phyloP scores from a whole-genome alignment of 352 stramenopile genomes.

The Globisporangium cystogenes region DNA sequence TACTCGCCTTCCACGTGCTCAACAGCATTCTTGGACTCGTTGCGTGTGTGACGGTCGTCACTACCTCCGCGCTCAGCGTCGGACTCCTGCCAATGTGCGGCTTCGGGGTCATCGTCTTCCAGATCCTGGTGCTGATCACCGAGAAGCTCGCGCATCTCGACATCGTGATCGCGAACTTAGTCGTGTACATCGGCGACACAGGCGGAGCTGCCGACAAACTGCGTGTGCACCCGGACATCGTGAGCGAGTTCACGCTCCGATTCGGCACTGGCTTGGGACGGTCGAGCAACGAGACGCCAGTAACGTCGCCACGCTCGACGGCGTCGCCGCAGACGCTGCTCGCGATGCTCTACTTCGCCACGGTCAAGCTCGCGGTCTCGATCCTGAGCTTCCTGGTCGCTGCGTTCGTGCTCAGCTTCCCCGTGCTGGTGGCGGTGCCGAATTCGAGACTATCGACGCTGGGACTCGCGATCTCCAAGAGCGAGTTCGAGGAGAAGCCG shows the following conservation, averaged over 20 bases:
- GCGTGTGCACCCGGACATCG: conserved; percentile 14
- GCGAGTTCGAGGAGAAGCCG: background rate
- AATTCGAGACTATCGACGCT: background rate
- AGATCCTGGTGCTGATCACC: conserved; percentile 15
- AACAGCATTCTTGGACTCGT: conserved; percentile 20
- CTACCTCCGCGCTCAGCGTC: conserved; percentile 16
- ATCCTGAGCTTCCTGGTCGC: conserved; percentile 24
- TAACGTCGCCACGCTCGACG: conserved; percentile 12
- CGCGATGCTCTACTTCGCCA: conserved; percentile 36
- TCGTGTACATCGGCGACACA: background rate
- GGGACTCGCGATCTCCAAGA: background rate
- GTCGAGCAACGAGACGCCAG: conserved; percentile 13
- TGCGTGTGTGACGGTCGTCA: conserved; percentile 17
- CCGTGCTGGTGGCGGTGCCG: background rate
- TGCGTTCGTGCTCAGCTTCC: conserved; percentile 6
- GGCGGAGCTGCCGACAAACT: conserved; percentile 6
- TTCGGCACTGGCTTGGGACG: background rate
- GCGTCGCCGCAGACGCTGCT: conserved; percentile 22
- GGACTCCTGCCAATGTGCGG: conserved; percentile 17
- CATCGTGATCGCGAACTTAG: conserved; percentile 19
- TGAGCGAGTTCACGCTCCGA: conserved; percentile 16
- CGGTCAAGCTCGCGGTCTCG: conserved; percentile 30
- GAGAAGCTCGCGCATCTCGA: conserved; percentile 17
- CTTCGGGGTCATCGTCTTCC: conserved; percentile 19
- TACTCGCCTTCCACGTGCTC: conserved; percentile 19